Base-by-base conservation (phyloP, 1,139 yeast genomes). In the Pichia sp. region DNA sequence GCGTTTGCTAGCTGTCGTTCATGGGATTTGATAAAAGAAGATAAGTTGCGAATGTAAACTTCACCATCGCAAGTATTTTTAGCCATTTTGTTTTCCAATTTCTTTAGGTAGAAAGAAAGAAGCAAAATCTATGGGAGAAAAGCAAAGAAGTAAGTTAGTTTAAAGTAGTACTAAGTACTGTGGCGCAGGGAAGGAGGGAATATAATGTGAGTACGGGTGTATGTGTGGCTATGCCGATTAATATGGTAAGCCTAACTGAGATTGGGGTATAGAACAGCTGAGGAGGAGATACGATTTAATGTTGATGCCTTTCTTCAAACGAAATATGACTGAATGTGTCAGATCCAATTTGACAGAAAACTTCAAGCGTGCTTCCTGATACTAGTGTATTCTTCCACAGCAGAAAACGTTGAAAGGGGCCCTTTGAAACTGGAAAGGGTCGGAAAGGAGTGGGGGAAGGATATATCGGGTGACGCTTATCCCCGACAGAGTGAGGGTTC, bases 1-100 rank as follows among this genome's bases (percentile, higher is more conserved):
- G 72, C 70, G 54, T 67, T 67, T 10, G 71, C 72, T 47, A 72
- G 64, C 58, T 71, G 75, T 5, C 71, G 64, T 58, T 73, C 76
- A 54, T 73, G 74, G 4, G 74, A 59, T 53, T 71, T 67, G 20
- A 73, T 69, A 55, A 71, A 73, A 5, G 71, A 55, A 5, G 75
- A 70, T 40, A 73, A 60, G 52, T 70, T 72, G 56, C 71, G 73
- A 36, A 73, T 62, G 56, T 73, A 73, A 10, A 64, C 67, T 58
- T 73, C 76, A n/a, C 76, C 76, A 56, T 69, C 72, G 55, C 71
- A 68, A 6, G 71, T 67, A 55, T 62, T 67, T 33, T 61, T 53
- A 20, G 64, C 64, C 70, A 66, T 42, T 42, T 42, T 42, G 10
- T 40, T n/a, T 20, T 20, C 3, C 24, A 20, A 10, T 12, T 42